These are phyloP conservation scores for Paecilomyces fulvus DNA, from an alignment of 2,329 filamentous ascomycete genomes.

Conservation along the genomic window DNA sequence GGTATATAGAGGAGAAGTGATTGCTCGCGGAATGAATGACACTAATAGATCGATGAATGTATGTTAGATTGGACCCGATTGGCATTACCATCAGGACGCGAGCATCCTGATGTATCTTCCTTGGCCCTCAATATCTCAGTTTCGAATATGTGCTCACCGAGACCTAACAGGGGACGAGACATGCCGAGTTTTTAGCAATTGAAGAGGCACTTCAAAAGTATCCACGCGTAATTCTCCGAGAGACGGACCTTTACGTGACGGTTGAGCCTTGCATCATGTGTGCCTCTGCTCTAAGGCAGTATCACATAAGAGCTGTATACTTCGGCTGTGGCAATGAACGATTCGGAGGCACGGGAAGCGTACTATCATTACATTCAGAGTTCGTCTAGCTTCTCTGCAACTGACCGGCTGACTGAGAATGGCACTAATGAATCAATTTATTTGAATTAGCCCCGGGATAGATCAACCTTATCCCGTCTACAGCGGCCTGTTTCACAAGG, in stretches of 20 bases:
- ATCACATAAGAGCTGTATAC: slow-evolving; percentile 80
- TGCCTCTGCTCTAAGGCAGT: slow-evolving; percentile 81
- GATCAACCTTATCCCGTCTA: slow-evolving; percentile 74
- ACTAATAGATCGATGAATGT: slow-evolving; percentile 77
- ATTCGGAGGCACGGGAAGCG: slow-evolving; percentile 91
- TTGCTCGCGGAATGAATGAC: slow-evolving; percentile 91
- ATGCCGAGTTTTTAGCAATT: slow-evolving; percentile 91
- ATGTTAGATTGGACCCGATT: slow-evolving; percentile 13
- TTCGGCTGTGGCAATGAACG: slow-evolving; percentile 95
- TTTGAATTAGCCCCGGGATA: slow-evolving; percentile 52
- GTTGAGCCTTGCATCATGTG: slow-evolving; percentile 99
- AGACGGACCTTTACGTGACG: slow-evolving; percentile 85
- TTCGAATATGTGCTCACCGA: background rate
- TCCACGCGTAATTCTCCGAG: slow-evolving; percentile 58
- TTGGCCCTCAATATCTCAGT: background rate
- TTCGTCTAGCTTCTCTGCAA: slow-evolving; percentile 26
- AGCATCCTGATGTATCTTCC: no score
- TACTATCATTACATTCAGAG: slow-evolving; percentile 76
- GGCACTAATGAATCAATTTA: background rate
- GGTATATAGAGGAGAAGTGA: slow-evolving; percentile 67
- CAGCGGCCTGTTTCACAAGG: slow-evolving; percentile 80
- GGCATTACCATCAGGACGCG: background rate
- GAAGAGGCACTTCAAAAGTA: slow-evolving; percentile 56
- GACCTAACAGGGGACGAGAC: slow-evolving; percentile 72
- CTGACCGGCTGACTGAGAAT: slow-evolving; percentile 31